Evolutionary conservation across 2,329 filamentous ascomycete genomes (phyloP).

Genomic region (Aspergillus alliaceus): DNA sequence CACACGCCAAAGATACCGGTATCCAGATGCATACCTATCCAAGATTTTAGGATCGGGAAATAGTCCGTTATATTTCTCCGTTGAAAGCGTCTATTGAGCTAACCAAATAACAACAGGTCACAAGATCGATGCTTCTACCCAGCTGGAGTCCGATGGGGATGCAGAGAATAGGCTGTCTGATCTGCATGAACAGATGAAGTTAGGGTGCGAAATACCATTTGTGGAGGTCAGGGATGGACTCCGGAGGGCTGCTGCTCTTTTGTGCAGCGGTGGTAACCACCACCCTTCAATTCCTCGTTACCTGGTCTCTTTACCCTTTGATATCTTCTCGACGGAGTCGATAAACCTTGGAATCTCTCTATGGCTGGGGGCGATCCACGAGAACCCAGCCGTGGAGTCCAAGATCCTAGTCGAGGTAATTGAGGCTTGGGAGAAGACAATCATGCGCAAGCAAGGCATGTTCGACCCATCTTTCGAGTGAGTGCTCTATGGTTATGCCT

Average conservation of each 20-base stretch:
- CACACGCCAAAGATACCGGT: conserved; percentile 91
- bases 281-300: conserved; percentile 80
- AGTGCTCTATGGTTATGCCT: conserved; percentile 27
- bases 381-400: conserved; percentile 85
- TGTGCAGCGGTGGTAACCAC: conserved; percentile 75
- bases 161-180: conserved; percentile 64
- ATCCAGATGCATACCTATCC: conserved; percentile 65
- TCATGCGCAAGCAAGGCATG: conserved; percentile 74
- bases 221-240: conserved; percentile 78
- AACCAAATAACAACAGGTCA: conserved; percentile 8
- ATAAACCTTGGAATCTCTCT: conserved; percentile 94
- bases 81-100: background rate
- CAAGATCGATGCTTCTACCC: conserved; percentile 6
- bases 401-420: conserved; percentile 83
- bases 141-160: conserved; percentile 40
- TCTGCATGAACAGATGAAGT: conserved; percentile 69
- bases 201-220: conserved; percentile 69
- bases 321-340: conserved; percentile 88
- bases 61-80: conserved; percentile 13
- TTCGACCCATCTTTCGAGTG: conserved; percentile 72
- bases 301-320: conserved; percentile 89
- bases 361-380: conserved; percentile 96
- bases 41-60: conserved; percentile 10
- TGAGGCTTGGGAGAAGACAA: conserved; percentile 85
- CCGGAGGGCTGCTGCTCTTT: conserved; percentile 77